These are phyloP conservation scores for Rhododendron molle DNA, from an alignment of 148 eudicot species.

Conservation along the genomic window DNA sequence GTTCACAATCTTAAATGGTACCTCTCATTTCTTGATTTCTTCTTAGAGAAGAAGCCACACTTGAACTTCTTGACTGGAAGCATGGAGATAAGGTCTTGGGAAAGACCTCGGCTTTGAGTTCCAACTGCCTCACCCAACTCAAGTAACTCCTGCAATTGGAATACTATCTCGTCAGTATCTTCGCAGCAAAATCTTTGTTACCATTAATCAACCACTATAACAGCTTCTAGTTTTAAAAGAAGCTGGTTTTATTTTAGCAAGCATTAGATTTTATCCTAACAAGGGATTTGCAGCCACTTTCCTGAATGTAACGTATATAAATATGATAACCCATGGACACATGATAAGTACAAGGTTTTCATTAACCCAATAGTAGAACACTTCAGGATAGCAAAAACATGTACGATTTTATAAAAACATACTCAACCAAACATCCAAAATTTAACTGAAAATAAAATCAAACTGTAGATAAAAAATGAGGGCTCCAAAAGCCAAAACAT, in stretches of 20 bases:
- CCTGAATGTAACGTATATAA: not conserved
- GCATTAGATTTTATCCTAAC: not conserved
- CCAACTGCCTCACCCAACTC: constrained; percentile 95
- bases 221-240: not conserved
- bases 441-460: not conserved
- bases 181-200: not conserved
- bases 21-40: constrained; percentile 71
- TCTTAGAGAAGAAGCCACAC: constrained; percentile 70
- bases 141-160: constrained; percentile 65
- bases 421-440: not conserved
- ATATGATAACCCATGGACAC: not conserved
- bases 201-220: not conserved
- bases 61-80: constrained; percentile 82
- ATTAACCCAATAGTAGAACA: not conserved
- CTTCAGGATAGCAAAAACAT: not conserved
- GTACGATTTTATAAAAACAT: not conserved
- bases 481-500: not conserved
- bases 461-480: not conserved
- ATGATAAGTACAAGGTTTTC: not conserved
- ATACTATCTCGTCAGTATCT: not conserved
- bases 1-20: constrained; percentile 18
- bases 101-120: constrained; percentile 89
- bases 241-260: not conserved
- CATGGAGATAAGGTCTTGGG: constrained; percentile 62
- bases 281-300: not conserved